Evolutionary conservation across 1,284 basidiomycete species (phyloP), one percentile per base, ranked within the genome.

Genomic region (Heterobasidion annosum): DNA sequence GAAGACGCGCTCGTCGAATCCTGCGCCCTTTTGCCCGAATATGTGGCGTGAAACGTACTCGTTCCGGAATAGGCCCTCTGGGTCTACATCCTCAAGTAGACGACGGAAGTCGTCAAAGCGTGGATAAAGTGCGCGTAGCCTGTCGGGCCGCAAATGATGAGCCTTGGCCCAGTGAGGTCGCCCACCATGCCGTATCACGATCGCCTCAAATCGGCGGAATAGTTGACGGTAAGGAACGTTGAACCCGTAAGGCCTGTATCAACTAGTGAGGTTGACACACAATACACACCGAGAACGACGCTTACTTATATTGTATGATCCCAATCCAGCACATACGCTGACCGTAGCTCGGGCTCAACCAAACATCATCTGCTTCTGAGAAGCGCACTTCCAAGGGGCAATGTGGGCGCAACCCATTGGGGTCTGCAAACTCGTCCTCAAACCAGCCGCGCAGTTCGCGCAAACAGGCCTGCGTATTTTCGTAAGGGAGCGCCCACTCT

Each of bases 111-210:
- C 85, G 61, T 83, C 79, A 69, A 96, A 94, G 56, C 79, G 81
- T 34, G 94, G 91, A 69, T 98, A 99, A 32, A 91, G 72, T 57
- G 66, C 65, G 54, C 80, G 77, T 54, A 98, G 76, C 48, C 76
- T 73, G 46, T 78, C 76, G 0, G 90, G 90, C 47, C 78, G 76
- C 52, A 94, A 78, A 19, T 74, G 73, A 68, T 99, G 96, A 19
- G 93, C 82, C 71, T 99, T 99, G 0, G 95, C 97, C 96, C 96
- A 99, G 74, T 99, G 96, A 3, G 96, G 94, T 54, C 92, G 80
- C 8, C 94, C 95, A 49, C 79, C 78, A 69, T 94, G 82, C 42
- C 77, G 75, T 35, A 77, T 69, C 61, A 96, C 69, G 61, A 97
- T 87, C 15, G 70, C 65, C 65, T 96, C 92, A 67, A 95, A 99